A percentile compares a stretch with the other conserved stretches of the same genome.
Evolutionary conservation across 2,329 filamentous ascomycete genomes (phyloP).

Genomic region (Nemania abortiva): DNA sequence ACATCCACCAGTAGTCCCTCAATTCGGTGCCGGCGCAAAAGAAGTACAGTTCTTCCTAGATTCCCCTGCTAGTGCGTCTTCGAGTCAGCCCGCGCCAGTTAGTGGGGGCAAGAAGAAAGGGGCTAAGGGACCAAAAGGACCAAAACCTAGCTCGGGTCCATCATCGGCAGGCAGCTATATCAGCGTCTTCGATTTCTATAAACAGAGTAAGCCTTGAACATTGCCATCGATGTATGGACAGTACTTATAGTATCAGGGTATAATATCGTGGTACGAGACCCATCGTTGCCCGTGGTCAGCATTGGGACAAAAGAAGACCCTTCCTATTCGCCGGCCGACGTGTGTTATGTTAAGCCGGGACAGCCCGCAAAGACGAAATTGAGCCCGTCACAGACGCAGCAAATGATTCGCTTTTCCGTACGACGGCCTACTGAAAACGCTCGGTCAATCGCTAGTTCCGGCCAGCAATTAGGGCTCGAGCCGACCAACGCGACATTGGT

Average conservation of each 20-base stretch:
- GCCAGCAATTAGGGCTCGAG: slow-evolving; percentile 17
- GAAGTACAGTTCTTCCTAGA: slow-evolving; percentile 26
- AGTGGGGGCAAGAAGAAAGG: slow-evolving; percentile 6
- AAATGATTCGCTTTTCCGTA: slow-evolving; percentile 27
- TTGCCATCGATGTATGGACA: not conserved
- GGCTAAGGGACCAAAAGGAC: not conserved
- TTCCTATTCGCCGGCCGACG: slow-evolving; percentile 18
- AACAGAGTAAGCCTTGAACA: slow-evolving; percentile 15
- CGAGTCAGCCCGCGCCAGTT: not conserved
- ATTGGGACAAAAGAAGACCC: slow-evolving; percentile 20
- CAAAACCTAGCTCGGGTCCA: not conserved
- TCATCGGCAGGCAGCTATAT: slow-evolving; percentile 22
- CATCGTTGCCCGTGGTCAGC: slow-evolving; percentile 17
- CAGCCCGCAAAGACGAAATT: slow-evolving; percentile 24
- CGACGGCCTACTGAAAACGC: slow-evolving; percentile 19
- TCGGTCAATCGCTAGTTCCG: slow-evolving; percentile 14
- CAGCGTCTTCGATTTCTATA: slow-evolving; percentile 27
- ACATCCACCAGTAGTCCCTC: slow-evolving; percentile 12
- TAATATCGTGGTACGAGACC: not conserved
- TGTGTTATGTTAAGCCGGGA: slow-evolving; percentile 15
- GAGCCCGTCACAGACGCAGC: not conserved
- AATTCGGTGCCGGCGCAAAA: slow-evolving; percentile 18
- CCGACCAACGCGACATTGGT: slow-evolving; percentile 17
- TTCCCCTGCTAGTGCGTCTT: not conserved
- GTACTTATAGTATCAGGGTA: slow-evolving; percentile 5